Conservation (phyloP, 768 basidiomycete genomes). For the Paxillus ammoniavirescens region DNA sequence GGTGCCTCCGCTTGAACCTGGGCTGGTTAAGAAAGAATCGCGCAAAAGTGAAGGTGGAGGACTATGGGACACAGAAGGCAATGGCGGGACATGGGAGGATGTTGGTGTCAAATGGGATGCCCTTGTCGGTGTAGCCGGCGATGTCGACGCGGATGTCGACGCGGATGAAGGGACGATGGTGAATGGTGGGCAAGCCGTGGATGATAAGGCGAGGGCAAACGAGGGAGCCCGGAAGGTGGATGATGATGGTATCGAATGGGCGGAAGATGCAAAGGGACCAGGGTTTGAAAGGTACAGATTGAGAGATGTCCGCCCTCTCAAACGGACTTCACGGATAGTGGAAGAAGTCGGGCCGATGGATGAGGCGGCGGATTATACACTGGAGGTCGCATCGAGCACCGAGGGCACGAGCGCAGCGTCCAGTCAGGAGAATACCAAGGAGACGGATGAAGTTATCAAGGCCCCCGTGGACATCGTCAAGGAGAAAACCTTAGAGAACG, state of each 20-base stretch:
- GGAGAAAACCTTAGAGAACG: slow-evolving; percentile 1
- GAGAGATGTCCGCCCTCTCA: slow-evolving; percentile 8
- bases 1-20: slow-evolving; percentile 56
- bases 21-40: slow-evolving; percentile 50
- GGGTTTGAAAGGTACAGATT: slow-evolving; percentile 27
- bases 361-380: slow-evolving; percentile 36
- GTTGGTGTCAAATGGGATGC: slow-evolving; percentile 56
- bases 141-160: slow-evolving; percentile 17
- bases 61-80: slow-evolving; percentile 24
- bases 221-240: neutral
- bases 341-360: slow-evolving; percentile 46
- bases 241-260: slow-evolving; percentile 52
- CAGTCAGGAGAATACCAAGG: neutral
- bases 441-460: neutral
- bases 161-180: slow-evolving; percentile 8
- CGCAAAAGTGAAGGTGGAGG: neutral
- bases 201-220: neutral
- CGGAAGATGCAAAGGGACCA: slow-evolving; percentile 42
- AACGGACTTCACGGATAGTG: slow-evolving; percentile 22
- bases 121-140: slow-evolving; percentile 33
- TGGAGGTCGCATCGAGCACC: neutral
- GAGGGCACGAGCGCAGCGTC: neutral
- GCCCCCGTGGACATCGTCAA: slow-evolving; percentile 5
- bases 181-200: neutral
- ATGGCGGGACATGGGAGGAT: slow-evolving; percentile 46